Evolutionary conservation across 2,329 filamentous ascomycete species (phyloP).

Genomic region (Orbilia ellipsospora): DNA sequence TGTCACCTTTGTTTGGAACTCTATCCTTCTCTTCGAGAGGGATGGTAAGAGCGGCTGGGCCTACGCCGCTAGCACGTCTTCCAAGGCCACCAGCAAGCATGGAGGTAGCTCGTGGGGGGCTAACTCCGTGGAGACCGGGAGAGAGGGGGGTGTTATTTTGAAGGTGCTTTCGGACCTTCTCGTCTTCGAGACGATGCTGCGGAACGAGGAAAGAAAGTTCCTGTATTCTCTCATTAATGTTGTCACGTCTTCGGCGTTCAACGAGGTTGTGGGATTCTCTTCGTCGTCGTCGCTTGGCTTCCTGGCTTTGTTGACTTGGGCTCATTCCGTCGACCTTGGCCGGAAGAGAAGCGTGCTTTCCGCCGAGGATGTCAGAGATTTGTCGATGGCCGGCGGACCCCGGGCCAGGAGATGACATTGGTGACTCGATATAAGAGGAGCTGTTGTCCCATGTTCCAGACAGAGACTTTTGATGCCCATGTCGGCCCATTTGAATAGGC

Average conservation of each 20-base stretch:
- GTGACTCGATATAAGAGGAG: slow-evolving; percentile 88
- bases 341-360: slow-evolving; percentile 87
- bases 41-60: slow-evolving; percentile 74
- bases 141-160: slow-evolving; percentile 91
- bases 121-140: slow-evolving; percentile 78
- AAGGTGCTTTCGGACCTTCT: slow-evolving; percentile 95
- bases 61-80: slow-evolving; percentile 77
- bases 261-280: slow-evolving; percentile 97
- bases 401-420: slow-evolving; percentile 79
- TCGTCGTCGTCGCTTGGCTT: slow-evolving; percentile 90
- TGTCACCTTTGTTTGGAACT: slow-evolving; percentile 97
- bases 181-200: slow-evolving; percentile 90
- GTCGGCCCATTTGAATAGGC: slow-evolving; percentile 73
- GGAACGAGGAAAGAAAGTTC: slow-evolving; percentile 94
- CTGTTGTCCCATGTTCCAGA: slow-evolving; percentile 87
- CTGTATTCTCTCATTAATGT: slow-evolving; percentile 98
- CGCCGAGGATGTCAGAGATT: slow-evolving; percentile 89
- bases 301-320: slow-evolving; percentile 77
- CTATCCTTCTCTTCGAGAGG: slow-evolving; percentile 98
- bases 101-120: slow-evolving; percentile 82
- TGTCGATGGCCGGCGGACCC: slow-evolving; percentile 71
- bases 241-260: slow-evolving; percentile 91
- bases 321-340: slow-evolving; percentile 78
- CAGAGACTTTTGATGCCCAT: slow-evolving; percentile 80
- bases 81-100: slow-evolving; percentile 86